Base-by-base conservation (phyloP, 1,284 basidiomycete genomes). In the Porogramme epimiltina region DNA sequence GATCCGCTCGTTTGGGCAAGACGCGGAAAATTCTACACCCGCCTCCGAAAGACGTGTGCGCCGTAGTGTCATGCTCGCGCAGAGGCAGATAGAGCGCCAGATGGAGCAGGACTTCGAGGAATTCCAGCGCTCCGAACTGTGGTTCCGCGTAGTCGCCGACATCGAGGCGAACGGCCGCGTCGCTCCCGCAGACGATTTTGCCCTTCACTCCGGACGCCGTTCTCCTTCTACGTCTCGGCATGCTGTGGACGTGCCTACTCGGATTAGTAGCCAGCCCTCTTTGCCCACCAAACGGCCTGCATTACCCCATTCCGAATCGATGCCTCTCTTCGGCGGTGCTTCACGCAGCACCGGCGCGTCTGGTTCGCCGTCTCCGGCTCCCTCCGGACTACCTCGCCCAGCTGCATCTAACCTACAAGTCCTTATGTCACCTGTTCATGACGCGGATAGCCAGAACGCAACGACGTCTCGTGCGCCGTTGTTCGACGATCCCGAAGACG, bases 71-170 rank as follows among this genome's bases (percentile, higher is more conserved):
- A 84, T 97, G 69, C 72, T 89, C 2, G 85, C 92, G 1, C 96
- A 98, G 66, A 76, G 79, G 51, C 89, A 95, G 59, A 85, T 95
- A 1, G 91, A 95, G 63, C 80, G 85, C 25, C 84, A 89, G 47
- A 95, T 98, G 91, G 87, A 91, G 60, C 89, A 91, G 33, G 94
- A 97, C 67, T 97, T 95, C 69, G 85, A 89, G 42, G 84, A 85
- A 6, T 98, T 99, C 67, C 83, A 87, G 62, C 76, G 82, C 54
- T 93, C 91, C 34, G 93, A 95, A 61, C 78, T 98, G 9, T 98
- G 91, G 84, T 89, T 94, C 72, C 88, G 93, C 48, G 93, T 93
- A 0, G 75, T 90, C 2, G 83, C 87, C 2, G 93, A 98, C 64
- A 75, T 88, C 3, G 80, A 83, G 42, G 57, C 65, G 23, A 63